Evolutionary conservation across 2,329 filamentous ascomycete species (phyloP), one percentile per base, ranked within the genome.

Genomic region (Pseudogymnoascus sp.): DNA sequence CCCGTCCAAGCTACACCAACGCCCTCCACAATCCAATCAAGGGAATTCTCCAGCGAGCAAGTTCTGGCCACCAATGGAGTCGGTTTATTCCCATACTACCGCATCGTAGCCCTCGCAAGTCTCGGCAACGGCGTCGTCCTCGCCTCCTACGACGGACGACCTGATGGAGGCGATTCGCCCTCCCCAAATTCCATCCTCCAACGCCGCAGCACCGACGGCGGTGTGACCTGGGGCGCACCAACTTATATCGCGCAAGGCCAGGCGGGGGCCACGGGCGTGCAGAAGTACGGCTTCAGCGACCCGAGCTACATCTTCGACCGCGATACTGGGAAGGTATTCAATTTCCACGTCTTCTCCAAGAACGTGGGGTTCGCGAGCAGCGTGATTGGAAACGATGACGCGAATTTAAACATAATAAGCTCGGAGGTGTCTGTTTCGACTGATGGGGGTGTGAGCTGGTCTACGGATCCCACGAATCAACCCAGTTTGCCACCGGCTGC

Each of bases 281-380:
- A 33, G 11, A 19, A 56, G 50, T 56, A 56, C 16, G 50, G 50
- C 50, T 56, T 56, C 26, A 56, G 50, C 16, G 50, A 56, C 26
- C 50, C 50, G 6, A 56, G 50, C 28, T 56, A 56, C 16, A 6
- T 56, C 50, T 28, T 56, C 28, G 50, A 56, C 16, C 26, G 16
- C 6, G 16, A 33, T 7, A 56, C 50, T 7, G 50, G 50, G 6
- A 56, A 33, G 28, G 2, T 56, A 14, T 56, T 56, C 50, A 56
- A 56, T n/a, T 56, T 56, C 28, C 50, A 56, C 50, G 50, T 56
- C 50, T 56, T 56, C 50, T 56, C 50, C 10, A 56, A 56, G 50
- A 56, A 56, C 10, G 11, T 8, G 3, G 50, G 50, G 28, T 56
- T 56, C 16, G 28, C 4, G 11, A 5, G 5, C 28, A 56, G 50